These are phyloP conservation scores for Trametes punicea DNA, from an alignment of 768 basidiomycete species.

Conservation along the genomic window DNA sequence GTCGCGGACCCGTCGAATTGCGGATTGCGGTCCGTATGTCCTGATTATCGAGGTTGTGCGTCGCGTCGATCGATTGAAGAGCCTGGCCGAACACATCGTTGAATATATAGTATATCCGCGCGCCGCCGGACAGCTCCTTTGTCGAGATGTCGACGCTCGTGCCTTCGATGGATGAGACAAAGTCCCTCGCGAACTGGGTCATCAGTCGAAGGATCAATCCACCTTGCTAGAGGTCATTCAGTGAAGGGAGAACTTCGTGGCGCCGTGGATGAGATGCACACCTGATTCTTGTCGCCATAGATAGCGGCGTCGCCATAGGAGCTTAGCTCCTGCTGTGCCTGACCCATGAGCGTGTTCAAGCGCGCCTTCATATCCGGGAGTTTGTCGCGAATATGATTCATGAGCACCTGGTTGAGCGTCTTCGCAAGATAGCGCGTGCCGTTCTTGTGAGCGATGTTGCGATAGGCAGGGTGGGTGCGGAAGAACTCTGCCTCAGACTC, in stretches of 20 bases:
- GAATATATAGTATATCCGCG: constrained; percentile 99
- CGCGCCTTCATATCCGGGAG: constrained; percentile 99
- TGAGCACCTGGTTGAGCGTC: constrained; percentile 89
- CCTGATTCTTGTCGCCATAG: constrained; percentile 88
- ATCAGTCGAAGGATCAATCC: constrained; percentile 89
- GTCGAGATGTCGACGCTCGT: constrained; percentile 95
- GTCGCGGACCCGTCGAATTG: constrained; percentile 95
- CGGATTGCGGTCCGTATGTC: constrained; percentile 98
- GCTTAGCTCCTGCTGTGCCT: constrained; percentile 97
- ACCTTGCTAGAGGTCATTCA: constrained; percentile 57
- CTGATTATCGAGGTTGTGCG: constrained; percentile 84
- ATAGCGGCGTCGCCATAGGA: constrained; percentile 93
- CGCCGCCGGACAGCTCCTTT: constrained; percentile 96
- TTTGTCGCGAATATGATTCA: constrained; percentile 98
- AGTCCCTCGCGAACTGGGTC: constrained; percentile 98
- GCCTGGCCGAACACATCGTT: constrained; percentile 97
- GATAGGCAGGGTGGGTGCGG: constrained; percentile 81
- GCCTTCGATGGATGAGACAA: constrained; percentile 95
- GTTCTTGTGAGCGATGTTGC: constrained; percentile 95
- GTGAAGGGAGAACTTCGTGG: not conserved
- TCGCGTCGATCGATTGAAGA: constrained; percentile 85
- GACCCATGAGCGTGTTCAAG: constrained; percentile 96
- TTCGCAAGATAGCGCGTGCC: constrained; percentile 95
- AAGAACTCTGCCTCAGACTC: constrained; percentile 91
- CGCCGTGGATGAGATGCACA: not conserved